Evolutionary conservation across 2,329 filamentous ascomycete species (phyloP), one percentile per base, ranked within the genome.

Genomic region (Neoarthrinium moseri): DNA sequence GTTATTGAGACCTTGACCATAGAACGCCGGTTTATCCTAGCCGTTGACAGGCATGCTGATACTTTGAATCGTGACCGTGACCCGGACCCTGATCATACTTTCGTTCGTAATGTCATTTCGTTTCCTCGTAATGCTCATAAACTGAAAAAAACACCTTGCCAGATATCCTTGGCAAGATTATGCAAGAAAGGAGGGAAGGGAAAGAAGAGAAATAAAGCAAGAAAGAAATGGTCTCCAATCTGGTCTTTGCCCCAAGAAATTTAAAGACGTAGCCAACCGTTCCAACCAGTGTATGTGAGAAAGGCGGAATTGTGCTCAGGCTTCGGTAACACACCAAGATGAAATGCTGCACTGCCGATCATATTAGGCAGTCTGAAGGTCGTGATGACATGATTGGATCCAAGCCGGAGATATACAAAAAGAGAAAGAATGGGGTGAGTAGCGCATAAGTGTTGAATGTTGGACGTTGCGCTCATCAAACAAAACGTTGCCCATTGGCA

Each of bases 121-220:
- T 62, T 47, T 56, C 55, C 52, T 64, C 59, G 46, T 62, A 33
- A 57, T 58, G 49, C 46, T 57, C 58, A 43, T 57, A 36, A 51
- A 43, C 38, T 45, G 52, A 51, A 39, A 36, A 48, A 46, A 43
- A 47, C 44, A 5, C 35, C 15, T 22, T 23, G 13, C 7, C 7
- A 8, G 18, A 15, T 34, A 15, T 10, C 18, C 32, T 6, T 34
- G 7, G n/a, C n/a, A 15, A 15, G 18, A 6, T 34, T n/a, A 27
- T 37, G 42, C 42, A 29, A 18, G 24, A 13, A 7, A 11, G 11
- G 7, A 12, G 15, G 15, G 7, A 18, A 36, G 21, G 15, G 20
- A 36, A 36, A 21, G 20, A 39, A 39, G 53, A 61, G 49, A 64
- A 59, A 51, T 58, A 48, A 45, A 27, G 43, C 34, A 33, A 47